A percentile compares a stretch with the other conserved stretches of the same genome.
phyloP scores from a whole-genome alignment of 2,329 filamentous ascomycete genomes.

The Venturia carpophila region DNA sequence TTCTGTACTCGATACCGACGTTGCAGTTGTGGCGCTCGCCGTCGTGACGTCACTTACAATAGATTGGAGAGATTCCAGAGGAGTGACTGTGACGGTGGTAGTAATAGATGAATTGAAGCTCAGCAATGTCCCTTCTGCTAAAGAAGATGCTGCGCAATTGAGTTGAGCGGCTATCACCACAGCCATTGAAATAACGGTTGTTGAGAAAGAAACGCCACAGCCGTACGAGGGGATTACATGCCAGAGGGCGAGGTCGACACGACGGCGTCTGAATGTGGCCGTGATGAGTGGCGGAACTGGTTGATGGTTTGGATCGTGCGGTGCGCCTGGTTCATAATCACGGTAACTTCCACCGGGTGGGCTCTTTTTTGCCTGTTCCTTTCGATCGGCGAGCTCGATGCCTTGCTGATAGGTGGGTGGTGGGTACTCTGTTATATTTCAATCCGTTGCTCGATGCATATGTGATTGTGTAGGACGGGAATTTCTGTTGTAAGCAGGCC shows the following conservation, averaged over 20 bases:
- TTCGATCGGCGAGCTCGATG: background rate
- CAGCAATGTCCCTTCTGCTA: background rate
- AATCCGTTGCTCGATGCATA: background rate
- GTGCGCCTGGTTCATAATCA: background rate
- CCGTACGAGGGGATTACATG: background rate
- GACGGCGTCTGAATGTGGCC: background rate
- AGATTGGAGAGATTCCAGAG: background rate
- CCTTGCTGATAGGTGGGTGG: background rate
- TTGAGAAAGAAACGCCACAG: background rate
- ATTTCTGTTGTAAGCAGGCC: background rate
- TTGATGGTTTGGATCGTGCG: slow-evolving; percentile 8
- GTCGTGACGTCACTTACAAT: background rate
- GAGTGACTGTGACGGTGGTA: background rate
- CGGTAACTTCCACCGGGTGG: background rate
- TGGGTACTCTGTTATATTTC: background rate
- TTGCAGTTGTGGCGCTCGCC: background rate
- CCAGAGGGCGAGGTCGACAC: background rate
- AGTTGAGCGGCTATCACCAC: background rate
- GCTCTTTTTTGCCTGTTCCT: background rate
- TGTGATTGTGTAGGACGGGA: background rate
- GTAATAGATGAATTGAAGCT: background rate
- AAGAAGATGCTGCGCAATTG: background rate
- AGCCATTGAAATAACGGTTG: background rate
- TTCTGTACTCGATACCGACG: background rate
- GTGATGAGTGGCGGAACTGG: background rate